Evolutionary conservation across 805 yeast species (phyloP).

Genomic region (Candida khao-thaluensis): DNA sequence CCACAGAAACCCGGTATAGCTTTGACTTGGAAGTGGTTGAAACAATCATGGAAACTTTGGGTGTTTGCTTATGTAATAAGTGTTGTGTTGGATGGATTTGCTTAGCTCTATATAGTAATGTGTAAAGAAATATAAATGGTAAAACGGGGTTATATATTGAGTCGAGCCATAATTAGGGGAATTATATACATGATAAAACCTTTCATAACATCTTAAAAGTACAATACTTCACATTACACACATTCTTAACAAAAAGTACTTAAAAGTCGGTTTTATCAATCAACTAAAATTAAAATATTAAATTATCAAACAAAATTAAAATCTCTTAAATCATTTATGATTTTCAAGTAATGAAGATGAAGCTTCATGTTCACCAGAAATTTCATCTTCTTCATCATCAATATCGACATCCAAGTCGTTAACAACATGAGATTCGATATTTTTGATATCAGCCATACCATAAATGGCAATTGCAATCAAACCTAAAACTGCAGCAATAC

Average conservation of each 20-base stretch:
- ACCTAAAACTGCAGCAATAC: constrained; percentile 83
- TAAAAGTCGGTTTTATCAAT: constrained; percentile 1
- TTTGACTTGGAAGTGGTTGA: neutral
- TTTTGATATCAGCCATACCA: constrained; percentile 80
- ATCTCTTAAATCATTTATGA: neutral
- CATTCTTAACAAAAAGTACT: constrained; percentile 6
- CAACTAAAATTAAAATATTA: constrained; percentile 4
- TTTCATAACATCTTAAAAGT: constrained; percentile 3
- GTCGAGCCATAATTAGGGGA: constrained; percentile 13
- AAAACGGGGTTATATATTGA: constrained; percentile 8
- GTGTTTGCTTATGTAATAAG: neutral
- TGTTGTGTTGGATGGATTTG: neutral
- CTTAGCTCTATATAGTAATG: no score
- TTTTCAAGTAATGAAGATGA: constrained; percentile 13
- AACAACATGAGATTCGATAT: constrained; percentile 62
- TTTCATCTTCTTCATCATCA: constrained; percentile 23
- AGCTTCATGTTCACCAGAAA: constrained; percentile 4
- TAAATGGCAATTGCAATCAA: constrained; percentile 71
- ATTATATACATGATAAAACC: constrained; percentile 2
- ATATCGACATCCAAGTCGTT: constrained; percentile 53
- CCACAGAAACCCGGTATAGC: neutral
- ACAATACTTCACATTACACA: constrained; percentile 6
- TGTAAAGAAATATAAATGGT: neutral
- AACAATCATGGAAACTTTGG: neutral
- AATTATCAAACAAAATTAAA: constrained; percentile 4